These are phyloP conservation scores for Alectoria sarmentosa DNA, from an alignment of 495 filamentous ascomycete species.

Conservation along the genomic window DNA sequence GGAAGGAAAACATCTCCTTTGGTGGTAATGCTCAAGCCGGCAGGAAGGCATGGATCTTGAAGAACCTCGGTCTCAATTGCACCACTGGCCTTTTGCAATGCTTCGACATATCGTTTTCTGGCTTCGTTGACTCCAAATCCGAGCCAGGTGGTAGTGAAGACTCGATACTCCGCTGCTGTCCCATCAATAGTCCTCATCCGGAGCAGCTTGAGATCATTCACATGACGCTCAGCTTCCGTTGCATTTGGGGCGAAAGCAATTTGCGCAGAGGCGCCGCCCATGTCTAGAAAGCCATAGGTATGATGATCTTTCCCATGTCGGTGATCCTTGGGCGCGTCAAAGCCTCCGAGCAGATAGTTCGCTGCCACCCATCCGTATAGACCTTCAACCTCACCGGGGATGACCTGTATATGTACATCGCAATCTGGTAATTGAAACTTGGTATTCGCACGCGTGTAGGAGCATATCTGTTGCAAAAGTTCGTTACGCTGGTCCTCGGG, in stretches of 20 bases:
- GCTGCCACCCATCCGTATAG: slow-evolving; percentile 98
- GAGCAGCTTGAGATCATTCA: slow-evolving; percentile 79
- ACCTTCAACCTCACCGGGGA: slow-evolving; percentile 94
- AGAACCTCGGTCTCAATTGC: slow-evolving; percentile 53
- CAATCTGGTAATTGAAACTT: slow-evolving; percentile 87
- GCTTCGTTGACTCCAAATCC: slow-evolving; percentile 94
- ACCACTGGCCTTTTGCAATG: slow-evolving; percentile 53
- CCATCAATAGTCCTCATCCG: slow-evolving; percentile 79
- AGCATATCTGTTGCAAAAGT: slow-evolving; percentile 72
- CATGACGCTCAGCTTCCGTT: slow-evolving; percentile 85
- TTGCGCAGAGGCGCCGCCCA: slow-evolving; percentile 95
- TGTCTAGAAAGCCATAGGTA: slow-evolving; percentile 96
- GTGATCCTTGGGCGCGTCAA: slow-evolving; percentile 70
- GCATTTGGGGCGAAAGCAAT: slow-evolving; percentile 95
- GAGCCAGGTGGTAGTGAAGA: slow-evolving; percentile 96
- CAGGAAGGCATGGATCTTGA: slow-evolving; percentile 87
- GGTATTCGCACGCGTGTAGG: slow-evolving; percentile 71
- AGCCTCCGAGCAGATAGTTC: slow-evolving; percentile 95
- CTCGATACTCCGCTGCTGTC: slow-evolving; percentile 63
- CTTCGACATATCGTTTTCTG: slow-evolving; percentile 68
- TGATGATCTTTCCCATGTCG: slow-evolving; percentile 80
- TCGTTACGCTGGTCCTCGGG: slow-evolving; percentile 60
- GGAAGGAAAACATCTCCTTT: slow-evolving; percentile 36
- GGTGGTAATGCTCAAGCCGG: slow-evolving; percentile 58
- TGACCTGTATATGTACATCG: slow-evolving; percentile 84